These are phyloP conservation scores for Monosporozyma solicola DNA, from an alignment of 805 yeast genomes.

Conservation along the genomic window DNA sequence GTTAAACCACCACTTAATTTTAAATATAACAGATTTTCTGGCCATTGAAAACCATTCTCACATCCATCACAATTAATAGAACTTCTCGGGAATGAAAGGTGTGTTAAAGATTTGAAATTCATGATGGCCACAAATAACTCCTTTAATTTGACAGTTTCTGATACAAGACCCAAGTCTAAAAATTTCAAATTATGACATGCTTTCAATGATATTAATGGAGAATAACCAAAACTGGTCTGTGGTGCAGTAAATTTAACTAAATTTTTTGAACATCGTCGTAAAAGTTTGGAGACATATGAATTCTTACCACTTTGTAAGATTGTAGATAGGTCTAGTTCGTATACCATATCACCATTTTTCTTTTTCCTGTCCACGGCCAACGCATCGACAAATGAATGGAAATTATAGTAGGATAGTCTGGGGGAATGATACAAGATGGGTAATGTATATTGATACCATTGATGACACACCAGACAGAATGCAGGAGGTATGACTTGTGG, in stretches of 20 bases:
- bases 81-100: constrained; percentile 80
- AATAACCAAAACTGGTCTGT: constrained; percentile 87
- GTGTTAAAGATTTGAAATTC: constrained; percentile 53
- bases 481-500: constrained; percentile 21
- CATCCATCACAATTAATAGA: constrained; percentile 61
- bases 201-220: constrained; percentile 76
- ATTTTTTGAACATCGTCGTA: constrained; percentile 63
- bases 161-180: constrained; percentile 74
- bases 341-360: constrained; percentile 49
- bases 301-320: constrained; percentile 89
- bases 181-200: constrained; percentile 55
- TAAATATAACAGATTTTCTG: constrained; percentile 59
- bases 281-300: constrained; percentile 73
- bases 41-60: constrained; percentile 49
- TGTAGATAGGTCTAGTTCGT: constrained; percentile 59
- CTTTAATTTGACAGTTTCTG: constrained; percentile 78
- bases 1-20: constrained; percentile 86
- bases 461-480: constrained; percentile 50
- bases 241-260: constrained; percentile 77
- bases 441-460: constrained; percentile 52
- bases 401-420: constrained; percentile 53
- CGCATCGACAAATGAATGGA: constrained; percentile 62
- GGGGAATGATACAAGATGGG: constrained; percentile 63
- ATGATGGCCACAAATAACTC: constrained; percentile 71
- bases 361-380: constrained; percentile 41